These are phyloP conservation scores for Zygosaccharomyces rouxii DNA, from an alignment of 805 yeast genomes.

Conservation along the genomic window DNA sequence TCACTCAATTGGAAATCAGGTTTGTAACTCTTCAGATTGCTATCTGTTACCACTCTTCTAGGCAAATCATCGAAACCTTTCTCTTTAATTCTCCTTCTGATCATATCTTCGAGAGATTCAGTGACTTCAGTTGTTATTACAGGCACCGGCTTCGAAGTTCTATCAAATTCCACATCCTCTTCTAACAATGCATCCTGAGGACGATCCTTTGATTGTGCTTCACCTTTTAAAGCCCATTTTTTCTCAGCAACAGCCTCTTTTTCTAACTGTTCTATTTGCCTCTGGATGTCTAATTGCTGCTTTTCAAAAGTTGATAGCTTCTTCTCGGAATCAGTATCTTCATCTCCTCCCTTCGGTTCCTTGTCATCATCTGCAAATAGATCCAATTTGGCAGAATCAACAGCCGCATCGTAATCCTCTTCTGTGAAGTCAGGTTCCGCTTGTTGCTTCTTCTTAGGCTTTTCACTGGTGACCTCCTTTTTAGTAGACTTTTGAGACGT, in stretches of 20 bases:
- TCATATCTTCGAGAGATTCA: constrained; percentile 81
- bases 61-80: constrained; percentile 82
- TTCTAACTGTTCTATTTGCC: constrained; percentile 75
- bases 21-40: constrained; percentile 51
- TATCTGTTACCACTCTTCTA: constrained; percentile 61
- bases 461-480: not conserved
- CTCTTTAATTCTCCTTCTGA: constrained; percentile 71
- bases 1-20: constrained; percentile 67
- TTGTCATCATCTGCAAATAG: constrained; percentile 46
- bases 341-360: constrained; percentile 21
- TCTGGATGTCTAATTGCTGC: constrained; percentile 71
- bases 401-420: constrained; percentile 57
- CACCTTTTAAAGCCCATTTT: constrained; percentile 94
- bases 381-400: constrained; percentile 59
- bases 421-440: constrained; percentile 47
- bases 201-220: constrained; percentile 73
- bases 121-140: constrained; percentile 87
- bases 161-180: constrained; percentile 82
- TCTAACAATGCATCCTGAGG: constrained; percentile 79
- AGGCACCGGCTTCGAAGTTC: constrained; percentile 94
- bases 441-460: constrained; percentile 15
- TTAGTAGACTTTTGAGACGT: constrained; percentile 8
- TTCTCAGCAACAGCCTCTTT: constrained; percentile 85
- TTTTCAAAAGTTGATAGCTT: constrained; percentile 70
- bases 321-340: constrained; percentile 27